Percentiles rank a stretch among this genome's conserved stretches.
Conservation (phyloP, 495 filamentous ascomycete genomes). For the Daldinia grandis region DNA sequence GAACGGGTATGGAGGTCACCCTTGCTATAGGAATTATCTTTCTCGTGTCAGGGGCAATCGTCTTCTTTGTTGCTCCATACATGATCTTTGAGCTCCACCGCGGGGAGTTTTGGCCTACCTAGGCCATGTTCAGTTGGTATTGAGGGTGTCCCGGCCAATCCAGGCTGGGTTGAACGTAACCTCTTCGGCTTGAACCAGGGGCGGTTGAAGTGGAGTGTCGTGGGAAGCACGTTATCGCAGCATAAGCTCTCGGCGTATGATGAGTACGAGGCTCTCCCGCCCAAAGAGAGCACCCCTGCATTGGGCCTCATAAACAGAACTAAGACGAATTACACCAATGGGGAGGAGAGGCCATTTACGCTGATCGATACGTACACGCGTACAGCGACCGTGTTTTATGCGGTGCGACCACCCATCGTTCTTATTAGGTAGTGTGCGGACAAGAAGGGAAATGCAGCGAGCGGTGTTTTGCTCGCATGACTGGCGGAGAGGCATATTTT, state of each 20-base stretch:
- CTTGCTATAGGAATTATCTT: background rate
- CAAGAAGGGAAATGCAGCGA: background rate
- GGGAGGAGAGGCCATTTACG: background rate
- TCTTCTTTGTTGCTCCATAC: background rate
- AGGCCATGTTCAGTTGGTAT: background rate
- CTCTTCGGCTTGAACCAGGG: background rate
- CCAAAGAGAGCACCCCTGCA: background rate
- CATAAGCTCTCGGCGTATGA: background rate
- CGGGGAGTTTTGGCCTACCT: background rate
- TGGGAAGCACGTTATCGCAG: background rate
- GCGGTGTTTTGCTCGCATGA: background rate
- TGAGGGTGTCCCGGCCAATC: background rate
- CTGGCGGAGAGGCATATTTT: background rate
- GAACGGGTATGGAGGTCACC: background rate
- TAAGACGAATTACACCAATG: background rate
- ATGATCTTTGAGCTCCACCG: background rate
- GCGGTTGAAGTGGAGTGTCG: background rate
- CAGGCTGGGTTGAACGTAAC: background rate
- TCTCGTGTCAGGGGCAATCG: background rate
- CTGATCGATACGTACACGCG: background rate
- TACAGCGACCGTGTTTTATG: background rate
- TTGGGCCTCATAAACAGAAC: background rate
- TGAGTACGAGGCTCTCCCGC: background rate
- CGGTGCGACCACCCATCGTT: background rate
- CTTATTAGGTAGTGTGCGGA: background rate